Evolutionary conservation across 2,329 filamentous ascomycete species (phyloP).

Genomic region (Fusarium nisikadoi): DNA sequence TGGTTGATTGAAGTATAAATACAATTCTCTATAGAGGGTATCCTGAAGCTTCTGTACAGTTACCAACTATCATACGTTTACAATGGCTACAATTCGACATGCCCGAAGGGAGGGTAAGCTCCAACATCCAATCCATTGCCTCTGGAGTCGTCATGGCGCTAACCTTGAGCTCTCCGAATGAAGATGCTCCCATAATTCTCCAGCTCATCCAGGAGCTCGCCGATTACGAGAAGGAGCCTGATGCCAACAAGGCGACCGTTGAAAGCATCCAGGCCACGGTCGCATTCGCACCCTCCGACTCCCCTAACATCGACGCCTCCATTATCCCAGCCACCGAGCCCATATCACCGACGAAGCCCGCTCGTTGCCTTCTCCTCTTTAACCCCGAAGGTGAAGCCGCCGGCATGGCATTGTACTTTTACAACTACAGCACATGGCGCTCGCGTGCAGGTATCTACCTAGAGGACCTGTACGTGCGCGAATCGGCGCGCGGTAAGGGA

Average conservation of each 20-base stretch:
- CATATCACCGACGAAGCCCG: conserved; percentile 68
- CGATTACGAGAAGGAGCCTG: conserved; percentile 82
- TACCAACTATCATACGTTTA: conserved; percentile 10
- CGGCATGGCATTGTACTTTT: conserved; percentile 91
- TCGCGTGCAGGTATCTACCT: conserved; percentile 89
- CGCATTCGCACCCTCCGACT: conserved; percentile 73
- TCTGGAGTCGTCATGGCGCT: conserved; percentile 16
- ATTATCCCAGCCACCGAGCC: conserved; percentile 60
- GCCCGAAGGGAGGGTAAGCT: conserved; percentile 41
- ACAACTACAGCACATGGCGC: conserved; percentile 96
- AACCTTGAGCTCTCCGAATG: conserved; percentile 50
- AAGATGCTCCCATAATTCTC: conserved; percentile 86
- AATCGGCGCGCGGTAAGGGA: conserved; percentile 75
- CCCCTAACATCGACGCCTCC: conserved; percentile 52
- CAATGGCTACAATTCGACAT: conserved; percentile 43
- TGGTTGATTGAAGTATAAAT: background rate
- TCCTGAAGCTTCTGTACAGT: background rate
- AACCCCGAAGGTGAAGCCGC: conserved; percentile 61
- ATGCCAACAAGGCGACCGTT: conserved; percentile 81
- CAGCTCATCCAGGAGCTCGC: conserved; percentile 86
- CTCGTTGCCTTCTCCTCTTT: conserved; percentile 78
- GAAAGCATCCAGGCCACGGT: conserved; percentile 78
- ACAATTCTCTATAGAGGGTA: background rate
- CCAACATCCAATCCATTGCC: background rate
- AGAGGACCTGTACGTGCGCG: conserved; percentile 89